Base-by-base conservation (phyloP, 2,329 filamentous ascomycete genomes). In the Fusarium drepaniforme region DNA sequence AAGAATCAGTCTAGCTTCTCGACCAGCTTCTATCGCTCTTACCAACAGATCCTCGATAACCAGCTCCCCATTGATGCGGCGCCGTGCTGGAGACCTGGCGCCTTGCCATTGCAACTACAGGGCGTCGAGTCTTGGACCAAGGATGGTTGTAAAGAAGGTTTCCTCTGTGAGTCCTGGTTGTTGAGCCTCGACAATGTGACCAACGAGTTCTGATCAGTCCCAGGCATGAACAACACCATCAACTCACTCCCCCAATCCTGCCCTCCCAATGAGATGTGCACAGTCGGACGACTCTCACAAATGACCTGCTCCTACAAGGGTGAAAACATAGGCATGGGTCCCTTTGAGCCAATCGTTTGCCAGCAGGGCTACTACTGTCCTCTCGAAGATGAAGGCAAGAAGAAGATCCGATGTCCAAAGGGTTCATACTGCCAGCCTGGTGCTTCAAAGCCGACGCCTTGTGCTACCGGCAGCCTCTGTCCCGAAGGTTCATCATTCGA, bases 401-500 rank as follows among this genome's bases (percentile, higher is more conserved):
- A 85, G 65, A 83, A 82, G 51, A 72, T 86, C 5, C 60, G 69
- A 12, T 90, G 89, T 62, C 87, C 87, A 0, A 69, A 80, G 11
- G 88, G 88, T 28, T 82, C 82, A 4, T 90, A 87, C 72, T 90
- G 89, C 70, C 88, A 87, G 35, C 83, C 84, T 0, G 89, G 89
- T 8, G 84, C 86, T 6, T 77, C 84, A 1, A 80, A 83, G 8
- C 87, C 89, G 2, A 86, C 85, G 4, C 85, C 86, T 13, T 90
- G 89, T 69, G 79, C 79, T 18, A 60, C 81, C 4, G 86, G 86
- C 1, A 88, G 87, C 37, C 72, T 78, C 5, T 90, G 89, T 67
- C 86, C 85, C 0, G 83, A 82, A 58, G 85, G 84, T 2, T 85
- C 87, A 5, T 75, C 77, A 2, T 83, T 79, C 56, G 82, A 90